Percentiles rank a stretch among this genome's conserved stretches.
Evolutionary conservation across 75 land plant genomes (phyloP).

Genomic region (Pseudotsuga menziesii): DNA sequence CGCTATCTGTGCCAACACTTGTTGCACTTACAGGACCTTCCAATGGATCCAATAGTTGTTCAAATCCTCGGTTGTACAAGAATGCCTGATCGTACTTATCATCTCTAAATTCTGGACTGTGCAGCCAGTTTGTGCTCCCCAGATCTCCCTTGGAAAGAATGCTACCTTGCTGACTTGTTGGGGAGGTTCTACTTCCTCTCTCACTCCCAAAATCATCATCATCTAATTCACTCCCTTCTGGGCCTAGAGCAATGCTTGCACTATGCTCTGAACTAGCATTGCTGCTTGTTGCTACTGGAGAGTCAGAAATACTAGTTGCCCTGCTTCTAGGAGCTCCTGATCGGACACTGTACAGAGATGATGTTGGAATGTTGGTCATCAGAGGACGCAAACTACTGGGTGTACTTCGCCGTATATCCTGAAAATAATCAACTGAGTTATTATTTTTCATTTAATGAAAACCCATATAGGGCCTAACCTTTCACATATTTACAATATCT

Average conservation of each 20-base stretch:
- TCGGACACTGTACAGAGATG: constrained; percentile 45
- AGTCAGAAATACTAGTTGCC: constrained; percentile 44
- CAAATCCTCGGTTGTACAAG: constrained; percentile 10
- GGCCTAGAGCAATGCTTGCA: constrained; percentile 22
- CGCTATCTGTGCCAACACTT: constrained; percentile 1
- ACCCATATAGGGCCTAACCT: background rate
- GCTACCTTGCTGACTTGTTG: constrained; percentile 19
- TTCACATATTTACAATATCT: background rate
- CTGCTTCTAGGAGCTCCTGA: constrained; percentile 41
- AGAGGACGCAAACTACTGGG: constrained; percentile 43
- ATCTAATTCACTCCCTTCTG: constrained; percentile 39
- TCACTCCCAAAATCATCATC: constrained; percentile 29
- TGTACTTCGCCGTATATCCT: constrained; percentile 58
- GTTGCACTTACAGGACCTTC: constrained; percentile 6
- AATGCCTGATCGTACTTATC: constrained; percentile 18
- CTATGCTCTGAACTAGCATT: constrained; percentile 69
- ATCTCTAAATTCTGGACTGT: constrained; percentile 6
- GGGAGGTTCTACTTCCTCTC: constrained; percentile 30
- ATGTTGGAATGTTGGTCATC: constrained; percentile 49
- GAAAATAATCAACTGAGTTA: constrained; percentile 6
- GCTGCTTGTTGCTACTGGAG: constrained; percentile 57
- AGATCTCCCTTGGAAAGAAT: constrained; percentile 5
- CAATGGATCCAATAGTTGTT: background rate
- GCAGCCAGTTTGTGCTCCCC: constrained; percentile 10
- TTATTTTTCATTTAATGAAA: background rate